Evolutionary conservation across 2,329 filamentous ascomycete species (phyloP).

Genomic region (Drechslera avenae): DNA sequence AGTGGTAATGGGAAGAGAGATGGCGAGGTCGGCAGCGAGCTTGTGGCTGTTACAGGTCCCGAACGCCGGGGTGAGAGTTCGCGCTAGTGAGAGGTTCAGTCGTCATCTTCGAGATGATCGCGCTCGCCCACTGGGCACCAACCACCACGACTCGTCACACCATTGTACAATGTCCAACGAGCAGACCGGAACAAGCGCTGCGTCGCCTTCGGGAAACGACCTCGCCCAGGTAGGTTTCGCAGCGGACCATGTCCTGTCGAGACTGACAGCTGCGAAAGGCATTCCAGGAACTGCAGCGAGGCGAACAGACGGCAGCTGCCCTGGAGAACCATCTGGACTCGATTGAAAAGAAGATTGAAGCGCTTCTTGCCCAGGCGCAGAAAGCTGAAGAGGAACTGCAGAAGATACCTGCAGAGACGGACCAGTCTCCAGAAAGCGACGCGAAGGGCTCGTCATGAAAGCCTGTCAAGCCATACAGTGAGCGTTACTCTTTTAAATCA

Average conservation of each 20-base stretch:
- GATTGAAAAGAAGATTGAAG: constrained; percentile 62
- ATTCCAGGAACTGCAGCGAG: constrained; percentile 58
- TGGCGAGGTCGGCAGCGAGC: constrained; percentile 29
- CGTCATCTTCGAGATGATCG: constrained; percentile 33
- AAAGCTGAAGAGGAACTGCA: constrained; percentile 44
- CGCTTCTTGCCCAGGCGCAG: constrained; percentile 56
- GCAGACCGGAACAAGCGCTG: constrained; percentile 34
- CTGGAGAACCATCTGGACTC: constrained; percentile 60
- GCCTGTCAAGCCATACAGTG: background rate
- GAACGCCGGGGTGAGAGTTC: constrained; percentile 22
- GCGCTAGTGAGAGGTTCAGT: constrained; percentile 36
- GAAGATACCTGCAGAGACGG: constrained; percentile 21
- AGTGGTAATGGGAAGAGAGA: constrained; percentile 26
- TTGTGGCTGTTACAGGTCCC: constrained; percentile 31
- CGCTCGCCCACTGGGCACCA: constrained; percentile 16
- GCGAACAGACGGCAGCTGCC: constrained; percentile 61
- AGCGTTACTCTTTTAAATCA: no score
- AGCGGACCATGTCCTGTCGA: background rate
- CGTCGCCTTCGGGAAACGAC: constrained; percentile 37
- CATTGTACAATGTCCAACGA: constrained; percentile 38
- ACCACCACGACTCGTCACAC: constrained; percentile 16
- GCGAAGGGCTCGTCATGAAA: constrained; percentile 23
- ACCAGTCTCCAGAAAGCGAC: constrained; percentile 19
- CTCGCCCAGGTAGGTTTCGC: constrained; percentile 39
- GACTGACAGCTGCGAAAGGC: constrained; percentile 47